phyloP scores from a whole-genome alignment of 257 asterid genomes.

The Salvia hispanica region DNA sequence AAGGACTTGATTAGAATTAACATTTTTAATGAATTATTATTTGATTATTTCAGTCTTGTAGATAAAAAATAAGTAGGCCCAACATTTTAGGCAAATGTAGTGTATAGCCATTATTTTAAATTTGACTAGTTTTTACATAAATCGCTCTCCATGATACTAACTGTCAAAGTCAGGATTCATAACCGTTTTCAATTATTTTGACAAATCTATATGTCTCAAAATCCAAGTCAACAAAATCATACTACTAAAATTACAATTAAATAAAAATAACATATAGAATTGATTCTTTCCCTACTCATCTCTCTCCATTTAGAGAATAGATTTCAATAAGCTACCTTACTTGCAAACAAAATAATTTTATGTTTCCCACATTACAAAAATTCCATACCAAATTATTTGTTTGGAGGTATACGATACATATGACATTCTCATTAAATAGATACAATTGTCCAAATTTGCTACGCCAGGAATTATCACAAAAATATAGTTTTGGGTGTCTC shows the following conservation, averaged over 20 bases:
- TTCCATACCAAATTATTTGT: not conserved
- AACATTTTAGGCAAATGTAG: not conserved
- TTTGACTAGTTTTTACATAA: not conserved
- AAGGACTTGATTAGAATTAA: too few relatives aligned
- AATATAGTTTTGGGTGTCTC: too few relatives aligned
- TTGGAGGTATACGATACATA: not conserved
- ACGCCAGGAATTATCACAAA: not conserved
- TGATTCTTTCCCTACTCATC: slow-evolving; percentile 31
- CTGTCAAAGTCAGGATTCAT: not conserved
- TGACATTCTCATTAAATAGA: not conserved
- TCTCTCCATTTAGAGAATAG: slow-evolving; percentile 24
- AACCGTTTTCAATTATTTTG: not conserved
- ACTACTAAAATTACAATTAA: not conserved
- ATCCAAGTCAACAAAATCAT: slow-evolving; percentile 23
- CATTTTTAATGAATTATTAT: too few relatives aligned
- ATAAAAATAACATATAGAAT: not conserved
- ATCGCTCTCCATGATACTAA: not conserved
- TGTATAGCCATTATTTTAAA: not conserved
- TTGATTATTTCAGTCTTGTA: too few relatives aligned
- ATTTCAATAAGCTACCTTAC: slow-evolving; percentile 18
- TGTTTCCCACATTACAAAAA: not conserved
- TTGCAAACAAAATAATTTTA: slow-evolving; percentile 28
- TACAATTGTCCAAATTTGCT: too few relatives aligned
- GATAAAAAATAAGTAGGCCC: too few relatives aligned
- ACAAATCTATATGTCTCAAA: slow-evolving; percentile 9